A percentile compares a stretch with the other conserved stretches of the same genome.
phyloP scores from a whole-genome alignment of 1,284 basidiomycete genomes.

The Ustilago tritici region DNA sequence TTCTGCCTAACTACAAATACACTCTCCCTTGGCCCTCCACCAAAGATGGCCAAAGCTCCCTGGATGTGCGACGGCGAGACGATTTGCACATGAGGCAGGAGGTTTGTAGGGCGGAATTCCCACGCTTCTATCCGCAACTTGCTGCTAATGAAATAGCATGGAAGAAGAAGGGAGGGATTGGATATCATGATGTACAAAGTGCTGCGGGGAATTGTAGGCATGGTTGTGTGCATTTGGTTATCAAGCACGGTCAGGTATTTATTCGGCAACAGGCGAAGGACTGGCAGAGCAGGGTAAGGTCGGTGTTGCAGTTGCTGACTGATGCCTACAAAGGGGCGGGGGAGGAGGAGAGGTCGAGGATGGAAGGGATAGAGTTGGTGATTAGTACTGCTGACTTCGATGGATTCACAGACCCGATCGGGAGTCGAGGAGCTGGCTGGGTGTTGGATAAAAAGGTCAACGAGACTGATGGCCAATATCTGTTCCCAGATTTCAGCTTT shows the following conservation, averaged over 20 bases:
- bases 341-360: conserved; percentile 24
- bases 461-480: conserved; percentile 34
- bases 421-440: conserved; percentile 40
- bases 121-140: conserved; percentile 52
- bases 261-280: conserved; percentile 36
- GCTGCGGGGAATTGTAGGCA: conserved; percentile 33
- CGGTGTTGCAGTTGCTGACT: conserved; percentile 30
- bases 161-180: conserved; percentile 43
- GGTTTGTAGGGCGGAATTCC: conserved; percentile 44
- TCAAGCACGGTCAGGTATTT: conserved; percentile 48
- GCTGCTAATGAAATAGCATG: conserved; percentile 25
- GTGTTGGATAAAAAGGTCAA: conserved; percentile 38
- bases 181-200: conserved; percentile 27
- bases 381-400: conserved; percentile 47
- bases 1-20: conserved; percentile 18
- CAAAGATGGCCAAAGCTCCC: conserved; percentile 8
- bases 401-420: conserved; percentile 25
- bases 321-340: conserved; percentile 31
- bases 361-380: conserved; percentile 42
- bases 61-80: conserved; percentile 8
- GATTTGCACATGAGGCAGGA: conserved; percentile 21
- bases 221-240: conserved; percentile 45
- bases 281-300: conserved; percentile 44
- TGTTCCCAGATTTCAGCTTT: conserved; percentile 56
- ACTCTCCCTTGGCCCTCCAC: neutral